Base-by-base conservation (phyloP, 2,329 filamentous ascomycete genomes). In the Cladosporium cucumerinum region DNA sequence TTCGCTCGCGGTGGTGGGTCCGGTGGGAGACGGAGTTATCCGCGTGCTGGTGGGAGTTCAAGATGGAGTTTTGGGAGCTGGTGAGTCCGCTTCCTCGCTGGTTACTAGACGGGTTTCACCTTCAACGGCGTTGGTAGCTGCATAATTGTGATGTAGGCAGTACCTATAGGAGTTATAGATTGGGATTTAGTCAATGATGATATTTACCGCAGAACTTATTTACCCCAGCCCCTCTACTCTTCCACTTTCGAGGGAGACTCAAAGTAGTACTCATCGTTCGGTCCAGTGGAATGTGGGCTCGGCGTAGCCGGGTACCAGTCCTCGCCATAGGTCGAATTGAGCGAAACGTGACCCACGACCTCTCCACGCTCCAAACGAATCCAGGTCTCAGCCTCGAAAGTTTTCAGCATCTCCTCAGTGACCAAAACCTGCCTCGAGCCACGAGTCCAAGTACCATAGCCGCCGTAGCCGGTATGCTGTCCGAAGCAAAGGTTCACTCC, bases 401-500 rank as follows among this genome's bases (percentile, higher is more conserved):
- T 58, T 59, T 67, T 28, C 12, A 74, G 51, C 61, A 63, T 67
- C 1, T 55, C 64, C 55, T 73, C 71, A 2, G 67, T 69, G 5
- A 76, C 46, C 4, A 72, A 43, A 10, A 77, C 63, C 64, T 76
- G 72, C 18, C 74, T 63, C 1, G 69, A 69, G 1, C 74, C 73
- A 61, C 74, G 59, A 3, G 67, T 72, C 74, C 74, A 76, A 11
- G 63, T 69, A 1, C 74, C 75, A 54, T 77, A 77, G 7, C 74
- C 75, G 10, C 74, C 74, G 54, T 75, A 74, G 1, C 72, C 71
- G 18, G 69, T 69, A 52, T 72, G 72, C 63, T 72, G 71, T 12
- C 71, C 71, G 55, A 76, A 76, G 61, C 74, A 77, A 6, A 76
- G 63, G 48, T 75, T 69, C 28, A 76, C 23, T 0, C 74, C 74